These are phyloP conservation scores for Lactarius tabidus DNA, from an alignment of 768 basidiomycete species.

Conservation along the genomic window DNA sequence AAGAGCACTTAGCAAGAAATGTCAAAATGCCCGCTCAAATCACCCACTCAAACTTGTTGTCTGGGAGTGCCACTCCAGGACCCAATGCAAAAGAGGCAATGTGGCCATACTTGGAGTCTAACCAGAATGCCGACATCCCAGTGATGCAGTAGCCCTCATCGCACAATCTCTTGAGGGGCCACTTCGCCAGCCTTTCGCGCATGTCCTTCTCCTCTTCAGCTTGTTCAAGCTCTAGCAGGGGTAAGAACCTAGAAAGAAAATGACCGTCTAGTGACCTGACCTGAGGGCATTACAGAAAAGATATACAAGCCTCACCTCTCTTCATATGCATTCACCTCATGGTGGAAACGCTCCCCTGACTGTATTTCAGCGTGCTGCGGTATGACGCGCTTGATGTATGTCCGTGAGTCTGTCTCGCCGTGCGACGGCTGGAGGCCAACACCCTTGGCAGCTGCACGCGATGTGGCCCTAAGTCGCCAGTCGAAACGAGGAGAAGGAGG, in stretches of 20 bases:
- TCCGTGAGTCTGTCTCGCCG: constrained; percentile 21
- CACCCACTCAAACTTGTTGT: constrained; percentile 67
- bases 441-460: constrained; percentile 32
- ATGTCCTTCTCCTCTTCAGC: constrained; percentile 57
- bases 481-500: constrained; percentile 44
- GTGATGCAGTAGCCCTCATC: constrained; percentile 74
- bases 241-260: constrained; percentile 40
- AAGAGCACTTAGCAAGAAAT: constrained; percentile 1
- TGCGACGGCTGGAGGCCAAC: constrained; percentile 20
- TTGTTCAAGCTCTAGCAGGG: constrained; percentile 54
- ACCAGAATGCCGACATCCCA: constrained; percentile 63
- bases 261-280: neutral
- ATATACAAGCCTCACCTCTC: constrained; percentile 41
- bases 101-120: constrained; percentile 57
- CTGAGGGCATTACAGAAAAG: neutral
- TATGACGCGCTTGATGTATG: constrained; percentile 38
- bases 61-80: constrained; percentile 57
- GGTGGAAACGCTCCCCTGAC: constrained; percentile 42
- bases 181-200: constrained; percentile 59
- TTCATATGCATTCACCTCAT: constrained; percentile 51
- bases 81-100: constrained; percentile 64
- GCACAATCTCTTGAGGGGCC: constrained; percentile 56
- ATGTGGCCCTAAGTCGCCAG: constrained; percentile 56
- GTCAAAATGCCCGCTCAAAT: constrained; percentile 8
- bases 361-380: constrained; percentile 36